Conservation (phyloP, 495 filamentous ascomycete genomes). For the Staphylotrichum tortipilum region DNA sequence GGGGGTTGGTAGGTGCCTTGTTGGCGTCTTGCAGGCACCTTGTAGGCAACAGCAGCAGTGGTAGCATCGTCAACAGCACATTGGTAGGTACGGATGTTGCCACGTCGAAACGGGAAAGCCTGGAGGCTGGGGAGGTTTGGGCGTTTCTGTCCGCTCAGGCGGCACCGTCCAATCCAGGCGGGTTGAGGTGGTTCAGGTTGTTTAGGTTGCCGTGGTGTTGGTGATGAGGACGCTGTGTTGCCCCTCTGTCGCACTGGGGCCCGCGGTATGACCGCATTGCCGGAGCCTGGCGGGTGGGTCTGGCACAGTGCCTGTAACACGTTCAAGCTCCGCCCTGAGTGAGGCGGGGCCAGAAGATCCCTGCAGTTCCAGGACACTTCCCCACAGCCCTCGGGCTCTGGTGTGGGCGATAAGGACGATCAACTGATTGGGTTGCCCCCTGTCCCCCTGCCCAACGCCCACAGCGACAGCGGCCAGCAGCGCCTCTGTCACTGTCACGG, state of each 20-base stretch:
- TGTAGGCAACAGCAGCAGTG: background rate
- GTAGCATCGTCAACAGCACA: background rate
- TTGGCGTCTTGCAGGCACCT: too few species aligned
- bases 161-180: background rate
- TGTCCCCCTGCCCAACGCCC: slow-evolving; percentile 8
- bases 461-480: too few species aligned
- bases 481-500: too few species aligned
- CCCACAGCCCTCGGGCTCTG: slow-evolving; percentile 9
- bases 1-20: too few species aligned
- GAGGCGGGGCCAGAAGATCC: background rate
- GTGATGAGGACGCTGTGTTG: too few species aligned
- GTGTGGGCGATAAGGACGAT: slow-evolving; percentile 25
- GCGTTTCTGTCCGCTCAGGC: background rate
- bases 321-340: too few species aligned
- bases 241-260: too few species aligned
- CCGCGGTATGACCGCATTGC: too few species aligned
- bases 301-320: background rate
- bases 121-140: background rate
- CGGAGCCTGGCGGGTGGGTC: background rate
- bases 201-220: background rate
- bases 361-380: background rate
- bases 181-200: background rate
- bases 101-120: background rate
- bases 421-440: slow-evolving; percentile 27
- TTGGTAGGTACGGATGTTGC: background rate